A percentile compares a stretch with the other conserved stretches of the same genome.
These are phyloP conservation scores for Ceratonia siliqua DNA, from an alignment of 306 rosid genomes.

Conservation along the genomic window DNA sequence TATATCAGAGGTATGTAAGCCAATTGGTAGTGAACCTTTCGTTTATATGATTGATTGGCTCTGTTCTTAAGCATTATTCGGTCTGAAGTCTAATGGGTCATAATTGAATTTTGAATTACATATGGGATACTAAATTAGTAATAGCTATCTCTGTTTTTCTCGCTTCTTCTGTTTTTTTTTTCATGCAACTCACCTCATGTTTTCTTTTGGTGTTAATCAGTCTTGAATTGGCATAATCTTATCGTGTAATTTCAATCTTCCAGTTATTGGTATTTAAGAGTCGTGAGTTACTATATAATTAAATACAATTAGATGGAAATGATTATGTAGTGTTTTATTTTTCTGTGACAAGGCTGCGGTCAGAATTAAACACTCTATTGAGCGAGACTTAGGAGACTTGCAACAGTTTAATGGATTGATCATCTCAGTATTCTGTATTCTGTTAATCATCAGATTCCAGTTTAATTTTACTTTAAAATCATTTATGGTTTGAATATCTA, in stretches of 20 bases:
- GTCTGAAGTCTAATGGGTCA: conserved; percentile 31
- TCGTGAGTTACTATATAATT: not conserved
- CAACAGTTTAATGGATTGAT: not conserved
- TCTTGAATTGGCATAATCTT: not conserved
- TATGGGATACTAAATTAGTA: not conserved
- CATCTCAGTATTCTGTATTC: not conserved
- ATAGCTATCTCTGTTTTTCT: not conserved
- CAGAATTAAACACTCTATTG: not conserved
- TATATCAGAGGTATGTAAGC: conserved; percentile 68
- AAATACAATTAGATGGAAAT: not conserved
- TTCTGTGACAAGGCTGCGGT: not conserved
- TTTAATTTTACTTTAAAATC: not conserved
- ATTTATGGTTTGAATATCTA: no score
- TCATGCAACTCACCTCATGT: not conserved
- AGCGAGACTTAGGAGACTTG: not conserved
- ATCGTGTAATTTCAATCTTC: not conserved
- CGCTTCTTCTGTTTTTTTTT: not conserved
- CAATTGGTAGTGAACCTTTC: conserved; percentile 25
- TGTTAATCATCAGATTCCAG: not conserved
- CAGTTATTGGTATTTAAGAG: not conserved
- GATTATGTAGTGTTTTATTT: not conserved
- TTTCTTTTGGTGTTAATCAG: conserved; percentile 12
- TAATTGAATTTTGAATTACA: conserved; percentile 19
- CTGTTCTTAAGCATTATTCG: not conserved
- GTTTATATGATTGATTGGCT: conserved; percentile 17